Percentiles rank a stretch among this genome's conserved stretches.
Conservation (phyloP, 225 moss, liverwort and hornwort genomes). For the Polytrichum formosum region DNA sequence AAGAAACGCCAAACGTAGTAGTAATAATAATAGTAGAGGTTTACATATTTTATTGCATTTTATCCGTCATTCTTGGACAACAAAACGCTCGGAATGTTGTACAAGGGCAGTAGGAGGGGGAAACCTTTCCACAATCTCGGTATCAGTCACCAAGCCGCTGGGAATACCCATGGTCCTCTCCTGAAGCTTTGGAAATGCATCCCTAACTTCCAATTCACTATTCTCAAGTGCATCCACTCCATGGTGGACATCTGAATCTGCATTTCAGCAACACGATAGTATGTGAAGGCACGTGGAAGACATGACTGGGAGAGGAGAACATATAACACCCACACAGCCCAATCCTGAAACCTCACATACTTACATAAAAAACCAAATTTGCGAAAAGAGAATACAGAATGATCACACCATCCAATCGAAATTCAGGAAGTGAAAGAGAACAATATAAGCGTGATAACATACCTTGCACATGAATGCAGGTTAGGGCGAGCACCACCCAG, state of each 20-base stretch:
- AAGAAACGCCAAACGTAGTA: too few species aligned
- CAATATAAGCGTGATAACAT: not conserved
- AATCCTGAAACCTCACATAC: too few species aligned
- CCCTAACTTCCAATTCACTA: not conserved
- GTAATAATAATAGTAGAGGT: too few species aligned
- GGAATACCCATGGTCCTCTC: constrained; percentile 33
- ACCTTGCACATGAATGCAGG: constrained; percentile 33
- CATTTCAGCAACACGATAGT: not conserved
- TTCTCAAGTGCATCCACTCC: constrained; percentile 31
- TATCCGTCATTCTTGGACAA: too few species aligned
- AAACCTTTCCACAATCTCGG: constrained; percentile 33
- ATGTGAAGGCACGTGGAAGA: not conserved
- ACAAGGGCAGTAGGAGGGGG: not conserved
- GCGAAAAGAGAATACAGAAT: not conserved
- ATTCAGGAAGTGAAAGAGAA: not conserved
- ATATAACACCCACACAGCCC: not conserved
- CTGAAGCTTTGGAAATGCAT: constrained; percentile 21
- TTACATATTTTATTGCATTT: too few species aligned
- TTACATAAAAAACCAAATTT: not conserved
- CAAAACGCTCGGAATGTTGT: too few species aligned
- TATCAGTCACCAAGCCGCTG: constrained; percentile 35
- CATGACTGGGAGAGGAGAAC: not conserved
- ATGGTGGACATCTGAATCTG: constrained; percentile 7
- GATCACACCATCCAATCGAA: not conserved
- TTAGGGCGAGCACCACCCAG: constrained; percentile 23